phyloP scores from a whole-genome alignment of 805 yeast species.

The Candida jianshihensis region DNA sequence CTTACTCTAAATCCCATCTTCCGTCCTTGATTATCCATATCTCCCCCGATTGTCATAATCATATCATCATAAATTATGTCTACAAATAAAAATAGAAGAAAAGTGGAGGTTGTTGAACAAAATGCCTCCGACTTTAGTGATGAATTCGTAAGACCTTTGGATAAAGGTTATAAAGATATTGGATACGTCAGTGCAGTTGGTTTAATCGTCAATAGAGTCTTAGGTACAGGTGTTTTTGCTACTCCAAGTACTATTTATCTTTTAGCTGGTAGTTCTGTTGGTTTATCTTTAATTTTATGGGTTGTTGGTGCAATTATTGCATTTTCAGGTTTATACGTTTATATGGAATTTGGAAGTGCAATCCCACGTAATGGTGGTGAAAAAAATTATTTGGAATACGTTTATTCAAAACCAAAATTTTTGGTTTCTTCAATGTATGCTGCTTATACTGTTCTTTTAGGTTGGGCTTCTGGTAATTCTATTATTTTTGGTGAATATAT shows the following conservation, averaged over 20 bases:
- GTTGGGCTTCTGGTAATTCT: conserved; percentile 84
- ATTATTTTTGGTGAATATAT: conserved; percentile 75
- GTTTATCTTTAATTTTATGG: conserved; percentile 67
- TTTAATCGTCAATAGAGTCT: conserved; percentile 58
- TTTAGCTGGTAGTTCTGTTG: conserved; percentile 57
- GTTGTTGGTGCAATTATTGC: conserved; percentile 68
- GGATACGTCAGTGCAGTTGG: conserved; percentile 58
- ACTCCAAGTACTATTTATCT: conserved; percentile 53
- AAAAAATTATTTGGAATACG: conserved; percentile 70
- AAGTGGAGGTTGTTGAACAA: conserved; percentile 2
- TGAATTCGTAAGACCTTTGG: conserved; percentile 29
- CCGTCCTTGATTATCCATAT: no score
- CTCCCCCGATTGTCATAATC: no score
- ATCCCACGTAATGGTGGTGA: conserved; percentile 84
- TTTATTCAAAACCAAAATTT: conserved; percentile 62
- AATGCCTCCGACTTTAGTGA: conserved; percentile 10
- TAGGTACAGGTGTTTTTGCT: conserved; percentile 74
- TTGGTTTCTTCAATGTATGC: conserved; percentile 62
- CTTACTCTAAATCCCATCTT: no score
- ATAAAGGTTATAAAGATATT: conserved; percentile 35
- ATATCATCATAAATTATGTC: neutral
- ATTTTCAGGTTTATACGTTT: conserved; percentile 54
- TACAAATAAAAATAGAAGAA: neutral
- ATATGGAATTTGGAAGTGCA: conserved; percentile 75
- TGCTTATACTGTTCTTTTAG: conserved; percentile 64